A percentile compares a stretch with the other conserved stretches of the same genome.
Evolutionary conservation across 2,329 filamentous ascomycete species (phyloP).

Genomic region (Aspergillus sojae): DNA sequence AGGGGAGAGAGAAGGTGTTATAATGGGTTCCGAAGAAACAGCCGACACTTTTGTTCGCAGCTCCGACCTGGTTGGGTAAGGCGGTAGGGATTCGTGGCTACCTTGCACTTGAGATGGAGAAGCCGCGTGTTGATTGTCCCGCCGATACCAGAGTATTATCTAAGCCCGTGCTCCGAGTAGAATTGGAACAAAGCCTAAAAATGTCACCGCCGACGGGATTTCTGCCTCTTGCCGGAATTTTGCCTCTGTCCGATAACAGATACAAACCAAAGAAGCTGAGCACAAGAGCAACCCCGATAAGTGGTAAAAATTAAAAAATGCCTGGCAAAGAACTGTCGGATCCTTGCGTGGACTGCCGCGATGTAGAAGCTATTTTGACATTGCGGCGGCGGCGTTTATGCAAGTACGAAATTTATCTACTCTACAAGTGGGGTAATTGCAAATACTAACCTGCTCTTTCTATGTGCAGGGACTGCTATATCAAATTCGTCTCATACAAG

Average conservation of each 20-base stretch:
- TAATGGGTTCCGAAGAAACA: not conserved
- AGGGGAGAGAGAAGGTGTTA: not conserved
- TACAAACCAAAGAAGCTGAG: not conserved
- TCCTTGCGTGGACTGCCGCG: conserved; percentile 61
- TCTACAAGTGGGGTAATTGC: conserved; percentile 1
- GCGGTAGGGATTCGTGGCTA: conserved; percentile 24
- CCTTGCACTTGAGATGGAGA: conserved; percentile 17
- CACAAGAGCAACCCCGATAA: not conserved
- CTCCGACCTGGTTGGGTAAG: conserved; percentile 1
- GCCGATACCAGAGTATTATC: conserved; percentile 24
- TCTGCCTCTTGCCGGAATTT: not conserved
- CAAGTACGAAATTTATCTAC: conserved; percentile 43
- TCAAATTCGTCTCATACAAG: conserved; percentile 76
- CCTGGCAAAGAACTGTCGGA: conserved; percentile 34
- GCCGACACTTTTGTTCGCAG: not conserved
- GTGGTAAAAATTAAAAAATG: conserved; percentile 24
- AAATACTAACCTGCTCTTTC: conserved; percentile 17
- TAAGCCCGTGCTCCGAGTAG: conserved; percentile 21
- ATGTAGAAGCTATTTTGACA: conserved; percentile 52
- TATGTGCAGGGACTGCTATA: conserved; percentile 68
- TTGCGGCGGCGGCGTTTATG: conserved; percentile 64
- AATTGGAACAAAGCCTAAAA: not conserved
- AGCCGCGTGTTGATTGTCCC: conserved; percentile 24
- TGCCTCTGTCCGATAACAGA: not conserved
- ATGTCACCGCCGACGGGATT: not conserved